Percentiles rank a stretch among this genome's conserved stretches.
phyloP scores from a whole-genome alignment of 2,329 filamentous ascomycete species.

The Xylaria arbuscula region DNA sequence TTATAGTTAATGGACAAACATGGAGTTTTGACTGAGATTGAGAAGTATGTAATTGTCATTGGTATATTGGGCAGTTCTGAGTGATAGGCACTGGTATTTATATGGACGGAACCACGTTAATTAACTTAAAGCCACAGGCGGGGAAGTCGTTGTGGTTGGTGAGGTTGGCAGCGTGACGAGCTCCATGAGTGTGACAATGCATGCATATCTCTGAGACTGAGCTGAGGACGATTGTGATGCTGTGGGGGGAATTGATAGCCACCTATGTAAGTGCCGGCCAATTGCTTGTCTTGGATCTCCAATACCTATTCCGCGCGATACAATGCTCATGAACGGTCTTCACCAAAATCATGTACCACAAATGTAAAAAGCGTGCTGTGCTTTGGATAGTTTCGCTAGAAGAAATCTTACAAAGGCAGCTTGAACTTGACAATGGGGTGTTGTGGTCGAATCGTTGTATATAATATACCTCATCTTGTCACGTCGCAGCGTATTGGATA shows the following conservation, averaged over 20 bases:
- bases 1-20: background rate
- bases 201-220: constrained; percentile 8
- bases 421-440: background rate
- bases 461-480: background rate
- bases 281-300: background rate
- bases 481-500: background rate
- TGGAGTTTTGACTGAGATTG: background rate
- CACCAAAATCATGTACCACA: background rate
- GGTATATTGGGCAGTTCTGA: background rate
- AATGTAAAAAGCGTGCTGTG: background rate
- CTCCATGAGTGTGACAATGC: constrained; percentile 4
- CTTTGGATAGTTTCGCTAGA: background rate
- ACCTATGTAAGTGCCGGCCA: background rate
- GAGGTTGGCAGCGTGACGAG: background rate
- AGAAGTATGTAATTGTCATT: background rate
- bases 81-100: background rate
- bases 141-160: constrained; percentile 13
- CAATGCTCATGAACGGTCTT: background rate
- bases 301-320: background rate
- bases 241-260: constrained; percentile 36
- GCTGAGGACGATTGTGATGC: background rate
- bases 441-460: background rate
- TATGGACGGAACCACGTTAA: background rate
- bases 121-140: constrained; percentile 8
- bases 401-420: background rate